Base-by-base conservation (phyloP, 768 basidiomycete genomes). In the Tylopilus plumbeoviolaceoides region DNA sequence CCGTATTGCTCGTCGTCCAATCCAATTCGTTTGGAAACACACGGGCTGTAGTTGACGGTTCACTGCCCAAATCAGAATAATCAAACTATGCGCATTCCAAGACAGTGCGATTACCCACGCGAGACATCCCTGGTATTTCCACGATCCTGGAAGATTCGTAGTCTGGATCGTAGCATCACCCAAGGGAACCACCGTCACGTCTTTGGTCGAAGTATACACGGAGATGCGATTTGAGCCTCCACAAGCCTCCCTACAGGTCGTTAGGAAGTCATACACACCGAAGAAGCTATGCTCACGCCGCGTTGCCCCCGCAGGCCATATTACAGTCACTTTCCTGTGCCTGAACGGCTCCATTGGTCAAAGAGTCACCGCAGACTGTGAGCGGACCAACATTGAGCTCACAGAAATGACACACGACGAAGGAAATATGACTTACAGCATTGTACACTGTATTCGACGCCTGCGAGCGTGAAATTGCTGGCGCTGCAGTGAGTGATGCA, bases 151-250 rank as follows among this genome's bases (percentile, higher is more conserved):
- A 25, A 91, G 76, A 55, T 66, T 73, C 1, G 79, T 80, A 7
- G 71, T 82, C 59, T 81, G 77, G 1, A 75, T 61, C 0, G 71
- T 69, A 6, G 89, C 27, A 4, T 28, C 8, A 28, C 27, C 87
- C 10, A 89, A 77, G 1, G 87, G 80, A 17, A 82, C 68, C 7
- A 73, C 73, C 0, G 74, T 78, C 44, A 90, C 72, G 40, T 71
- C 11, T 33, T 9, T 9, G 5, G 69, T 78, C 0, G 79, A 75
- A 0, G 79, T 73, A 59, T 90, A 91, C n/a, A 89, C 78, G 1
- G 87, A 89, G 27, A 91, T 62, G 17, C 81, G 78, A 61, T 84
- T 83, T 1, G 83, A 79, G 5, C 83, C 89, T 62, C 89, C 89
- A 56, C 89, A 91, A 36, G 82, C 80, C 64, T 85, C 76, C 14